These are phyloP conservation scores for Glycine soja DNA, from an alignment of 306 rosid species.

Conservation along the genomic window DNA sequence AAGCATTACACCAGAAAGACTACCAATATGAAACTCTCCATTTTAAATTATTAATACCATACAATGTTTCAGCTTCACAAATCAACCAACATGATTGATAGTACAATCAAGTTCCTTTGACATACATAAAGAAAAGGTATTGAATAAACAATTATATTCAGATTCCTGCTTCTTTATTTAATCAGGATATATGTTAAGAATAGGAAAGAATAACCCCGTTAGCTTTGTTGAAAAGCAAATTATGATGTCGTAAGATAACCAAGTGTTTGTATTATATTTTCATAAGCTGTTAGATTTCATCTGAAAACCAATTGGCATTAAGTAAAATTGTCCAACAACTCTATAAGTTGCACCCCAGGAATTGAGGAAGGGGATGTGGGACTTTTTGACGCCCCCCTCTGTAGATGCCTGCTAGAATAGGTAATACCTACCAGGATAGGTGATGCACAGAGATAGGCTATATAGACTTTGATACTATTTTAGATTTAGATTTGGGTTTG, in stretches of 20 bases:
- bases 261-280: conserved; percentile 23
- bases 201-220: conserved; percentile 6
- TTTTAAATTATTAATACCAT: conserved; percentile 22
- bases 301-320: neutral
- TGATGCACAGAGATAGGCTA: neutral
- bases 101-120: conserved; percentile 17
- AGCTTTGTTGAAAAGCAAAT: conserved; percentile 1
- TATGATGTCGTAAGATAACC: conserved; percentile 12
- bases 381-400: neutral
- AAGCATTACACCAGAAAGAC: conserved; percentile 26
- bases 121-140: conserved; percentile 19
- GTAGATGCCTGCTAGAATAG: neutral
- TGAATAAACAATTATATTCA: conserved; percentile 4
- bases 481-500: neutral
- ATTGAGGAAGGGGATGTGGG: neutral
- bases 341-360: neutral
- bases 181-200: conserved; percentile 18
- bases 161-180: conserved; percentile 27
- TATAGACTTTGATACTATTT: neutral
- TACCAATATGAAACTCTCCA: conserved; percentile 11
- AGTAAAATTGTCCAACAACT: neutral
- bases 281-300: neutral
- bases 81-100: conserved; percentile 3
- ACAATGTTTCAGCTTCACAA: conserved; percentile 24
- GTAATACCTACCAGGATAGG: neutral